phyloP scores from a whole-genome alignment of 257 asterid species.

The Jacaranda copaia region DNA sequence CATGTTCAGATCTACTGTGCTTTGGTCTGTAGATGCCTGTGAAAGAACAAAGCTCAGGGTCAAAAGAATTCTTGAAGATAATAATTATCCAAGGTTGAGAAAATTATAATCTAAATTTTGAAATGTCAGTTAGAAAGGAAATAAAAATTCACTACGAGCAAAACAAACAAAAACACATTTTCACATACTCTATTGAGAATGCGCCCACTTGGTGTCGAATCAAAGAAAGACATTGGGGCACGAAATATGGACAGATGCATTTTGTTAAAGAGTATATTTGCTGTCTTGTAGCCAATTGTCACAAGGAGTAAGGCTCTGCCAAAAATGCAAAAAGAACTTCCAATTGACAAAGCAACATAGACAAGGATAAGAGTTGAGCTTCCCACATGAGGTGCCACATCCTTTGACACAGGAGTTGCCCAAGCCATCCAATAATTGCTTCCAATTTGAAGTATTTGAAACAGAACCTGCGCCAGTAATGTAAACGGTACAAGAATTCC shows the following conservation, averaged over 20 bases:
- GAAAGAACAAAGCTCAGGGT: constrained; percentile 34
- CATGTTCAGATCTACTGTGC: constrained; percentile 72
- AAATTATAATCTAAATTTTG: not conserved
- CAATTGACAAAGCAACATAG: constrained; percentile 70
- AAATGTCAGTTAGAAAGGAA: not conserved
- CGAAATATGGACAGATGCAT: constrained; percentile 81
- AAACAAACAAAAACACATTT: not conserved
- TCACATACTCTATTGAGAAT: constrained; percentile 78
- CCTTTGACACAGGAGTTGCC: constrained; percentile 91
- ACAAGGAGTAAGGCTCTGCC: constrained; percentile 62
- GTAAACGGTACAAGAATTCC: constrained; percentile 88
- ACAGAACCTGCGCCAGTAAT: constrained; percentile 65
- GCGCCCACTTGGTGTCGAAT: constrained; percentile 97
- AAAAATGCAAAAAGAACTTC: constrained; percentile 71
- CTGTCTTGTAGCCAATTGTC: constrained; percentile 73
- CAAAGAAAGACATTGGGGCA: constrained; percentile 97
- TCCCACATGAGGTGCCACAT: constrained; percentile 61
- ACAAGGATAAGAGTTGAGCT: constrained; percentile 75
- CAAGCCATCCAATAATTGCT: constrained; percentile 99
- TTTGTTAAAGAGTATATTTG: constrained; percentile 70
- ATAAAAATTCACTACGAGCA: not conserved
- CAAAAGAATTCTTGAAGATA: not conserved
- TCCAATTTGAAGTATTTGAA: constrained; percentile 80
- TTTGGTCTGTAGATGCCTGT: constrained; percentile 92
- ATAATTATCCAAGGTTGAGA: not conserved